Percentiles rank a stretch among this genome's conserved stretches.
Evolutionary conservation across 1,139 yeast species (phyloP).

Genomic region (Kurtzmaniella quercitrusa): DNA sequence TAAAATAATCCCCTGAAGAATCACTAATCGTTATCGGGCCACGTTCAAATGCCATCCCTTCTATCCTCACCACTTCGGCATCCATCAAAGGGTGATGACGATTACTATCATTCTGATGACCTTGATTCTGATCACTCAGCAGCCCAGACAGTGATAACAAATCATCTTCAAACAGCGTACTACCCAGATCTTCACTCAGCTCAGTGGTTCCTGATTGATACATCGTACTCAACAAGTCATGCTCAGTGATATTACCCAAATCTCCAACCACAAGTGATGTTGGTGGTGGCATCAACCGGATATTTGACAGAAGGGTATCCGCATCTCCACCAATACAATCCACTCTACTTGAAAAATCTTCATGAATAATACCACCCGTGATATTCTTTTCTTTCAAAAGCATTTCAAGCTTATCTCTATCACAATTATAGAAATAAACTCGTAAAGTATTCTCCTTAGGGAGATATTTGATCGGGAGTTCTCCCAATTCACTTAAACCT

Average conservation of each 20-base stretch:
- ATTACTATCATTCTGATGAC: not conserved
- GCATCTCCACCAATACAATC: not conserved
- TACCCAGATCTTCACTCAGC: constrained; percentile 4
- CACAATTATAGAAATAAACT: constrained; percentile 58
- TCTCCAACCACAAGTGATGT: not conserved
- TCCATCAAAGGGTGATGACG: constrained; percentile 17
- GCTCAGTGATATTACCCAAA: constrained; percentile 10
- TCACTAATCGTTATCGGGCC: constrained; percentile 8
- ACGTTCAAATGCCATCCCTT: constrained; percentile 4
- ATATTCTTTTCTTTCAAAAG: constrained; percentile 49
- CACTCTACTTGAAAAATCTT: constrained; percentile 13
- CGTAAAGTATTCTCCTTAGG: constrained; percentile 33
- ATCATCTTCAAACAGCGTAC: constrained; percentile 14
- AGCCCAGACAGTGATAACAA: constrained; percentile 14
- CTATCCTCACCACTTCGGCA: constrained; percentile 21
- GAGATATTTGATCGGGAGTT: constrained; percentile 43
- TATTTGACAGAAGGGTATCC: not conserved
- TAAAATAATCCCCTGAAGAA: constrained; percentile 7
- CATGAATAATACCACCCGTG: constrained; percentile 44
- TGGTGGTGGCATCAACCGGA: not conserved
- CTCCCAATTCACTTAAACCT: constrained; percentile 43
- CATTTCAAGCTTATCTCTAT: constrained; percentile 43
- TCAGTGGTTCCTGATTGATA: constrained; percentile 4
- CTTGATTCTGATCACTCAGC: not conserved
- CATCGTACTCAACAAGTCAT: constrained; percentile 23